Conservation (phyloP, 1,284 basidiomycete genomes). For the Ceratobasidium papillatum region DNA sequence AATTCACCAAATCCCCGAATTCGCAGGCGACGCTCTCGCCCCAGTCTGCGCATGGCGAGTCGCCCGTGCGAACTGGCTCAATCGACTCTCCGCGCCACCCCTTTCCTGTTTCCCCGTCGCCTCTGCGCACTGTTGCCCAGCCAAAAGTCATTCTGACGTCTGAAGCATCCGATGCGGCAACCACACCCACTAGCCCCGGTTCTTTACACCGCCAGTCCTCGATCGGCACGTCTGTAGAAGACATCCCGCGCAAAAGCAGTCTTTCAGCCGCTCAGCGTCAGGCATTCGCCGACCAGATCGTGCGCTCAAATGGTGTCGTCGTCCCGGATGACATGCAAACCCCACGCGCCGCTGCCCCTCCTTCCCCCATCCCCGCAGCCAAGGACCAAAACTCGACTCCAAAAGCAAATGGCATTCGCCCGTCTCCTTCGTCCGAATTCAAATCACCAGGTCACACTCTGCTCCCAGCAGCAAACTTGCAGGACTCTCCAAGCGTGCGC, state of each 20-base stretch:
- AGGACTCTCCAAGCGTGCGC: conserved; percentile 27
- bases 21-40: conserved; percentile 30
- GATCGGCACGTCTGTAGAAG: conserved; percentile 9
- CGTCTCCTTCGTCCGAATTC: conserved; percentile 17
- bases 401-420: conserved; percentile 17
- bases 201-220: conserved; percentile 33
- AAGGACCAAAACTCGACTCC: conserved; percentile 24
- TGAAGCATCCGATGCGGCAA: conserved; percentile 13
- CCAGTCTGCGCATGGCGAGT: background rate
- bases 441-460: background rate
- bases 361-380: background rate
- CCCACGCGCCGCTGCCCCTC: conserved; percentile 6
- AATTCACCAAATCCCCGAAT: conserved; percentile 20
- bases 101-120: conserved; percentile 8
- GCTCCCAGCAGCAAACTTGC: background rate
- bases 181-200: conserved; percentile 16
- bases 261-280: conserved; percentile 19
- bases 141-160: conserved; percentile 32
- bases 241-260: conserved; percentile 22
- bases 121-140: conserved; percentile 11
- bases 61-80: conserved; percentile 9
- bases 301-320: background rate
- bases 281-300: conserved; percentile 23
- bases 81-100: conserved; percentile 24
- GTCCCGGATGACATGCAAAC: conserved; percentile 34